A percentile compares a stretch with the other conserved stretches of the same genome.
phyloP scores from a whole-genome alignment of 2,329 filamentous ascomycete genomes.

The Helicocarpus griseus region DNA sequence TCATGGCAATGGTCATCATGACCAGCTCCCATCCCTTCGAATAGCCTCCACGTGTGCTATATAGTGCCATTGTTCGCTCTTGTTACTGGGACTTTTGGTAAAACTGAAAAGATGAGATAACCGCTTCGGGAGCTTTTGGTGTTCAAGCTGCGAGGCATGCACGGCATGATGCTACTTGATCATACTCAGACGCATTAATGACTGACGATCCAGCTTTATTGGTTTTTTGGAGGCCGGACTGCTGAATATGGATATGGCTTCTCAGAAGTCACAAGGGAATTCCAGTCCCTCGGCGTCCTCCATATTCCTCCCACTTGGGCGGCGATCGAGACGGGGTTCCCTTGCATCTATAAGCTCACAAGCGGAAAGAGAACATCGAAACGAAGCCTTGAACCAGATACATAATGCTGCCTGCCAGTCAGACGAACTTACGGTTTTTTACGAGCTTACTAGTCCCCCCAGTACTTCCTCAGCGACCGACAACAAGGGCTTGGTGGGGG shows the following conservation, averaged over 20 bases:
- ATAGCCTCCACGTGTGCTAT: neutral
- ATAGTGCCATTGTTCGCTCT: too few species aligned
- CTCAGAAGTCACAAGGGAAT: slow-evolving; percentile 27
- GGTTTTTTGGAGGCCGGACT: neutral
- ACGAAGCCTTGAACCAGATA: slow-evolving; percentile 73
- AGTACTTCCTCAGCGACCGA: slow-evolving; percentile 54
- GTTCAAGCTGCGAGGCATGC: neutral
- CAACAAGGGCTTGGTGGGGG: slow-evolving; percentile 59
- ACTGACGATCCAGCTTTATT: neutral
- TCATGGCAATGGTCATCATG: neutral
- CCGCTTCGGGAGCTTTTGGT: neutral
- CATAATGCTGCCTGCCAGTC: slow-evolving; percentile 82
- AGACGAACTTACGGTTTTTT: slow-evolving; percentile 80
- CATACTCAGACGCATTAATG: neutral
- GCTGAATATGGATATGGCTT: slow-evolving; percentile 21
- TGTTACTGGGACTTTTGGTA: too few species aligned
- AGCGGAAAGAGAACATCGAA: slow-evolving; percentile 63
- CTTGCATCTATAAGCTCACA: slow-evolving; percentile 42
- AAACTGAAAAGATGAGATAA: neutral
- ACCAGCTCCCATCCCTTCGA: neutral
- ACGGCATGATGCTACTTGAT: neutral
- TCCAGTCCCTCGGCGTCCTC: slow-evolving; percentile 37
- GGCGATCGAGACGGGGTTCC: slow-evolving; percentile 35
- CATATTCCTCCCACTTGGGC: slow-evolving; percentile 35
- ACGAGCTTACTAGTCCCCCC: slow-evolving; percentile 64